Base-by-base conservation (phyloP, 768 basidiomycete species). In the Auricularia sp. region DNA sequence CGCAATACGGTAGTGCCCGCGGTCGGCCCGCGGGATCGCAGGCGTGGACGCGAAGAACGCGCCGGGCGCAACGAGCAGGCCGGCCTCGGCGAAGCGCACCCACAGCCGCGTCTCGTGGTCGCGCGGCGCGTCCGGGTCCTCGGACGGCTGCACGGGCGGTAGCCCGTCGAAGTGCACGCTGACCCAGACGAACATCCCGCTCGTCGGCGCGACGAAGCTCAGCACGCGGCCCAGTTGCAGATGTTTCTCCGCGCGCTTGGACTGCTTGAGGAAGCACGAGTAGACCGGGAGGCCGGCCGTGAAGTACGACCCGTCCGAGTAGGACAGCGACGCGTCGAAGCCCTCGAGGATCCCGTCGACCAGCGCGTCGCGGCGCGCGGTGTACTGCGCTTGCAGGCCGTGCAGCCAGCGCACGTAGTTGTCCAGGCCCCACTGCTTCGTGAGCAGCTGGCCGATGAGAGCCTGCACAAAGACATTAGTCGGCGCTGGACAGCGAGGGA, bases 171-270 rank as follows among this genome's bases (percentile, higher is more conserved):
- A 79, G 75, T 90, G 81, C 34, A 92, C 70, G 68, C 80, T 80
- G 47, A 92, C 85, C 86, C 86, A 89, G 37, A 87, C 67, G 74
- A 91, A 93, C 92, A 93, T 94, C 7, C 92, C 92, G n/a, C 87
- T 81, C 1, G 82, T 81, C 0, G 91, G 90, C 13, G 90, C 87
- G 1, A 89, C 82, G 71, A 92, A 87, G 59, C 83, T 85, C 67
- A 92, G 82, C 66, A 87, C 70, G 29, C 79, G 71, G 10, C 66
- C 67, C 69, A 73, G 62, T 65, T 65, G 64, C 29, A 29, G 29
- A 29, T 29, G 29, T 2, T 29, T 29, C 73, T 70, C 70, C 72
- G 73, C 54, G 63, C 64, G 8, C 54, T n/a, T 33, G 61, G 65
- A 68, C 37, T 67, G 73, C 72, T 78, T 81, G 54, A 72, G 69